A percentile compares a stretch with the other conserved stretches of the same genome.
Evolutionary conservation across 768 basidiomycete species (phyloP).

Genomic region (Lentinula aciculospora): DNA sequence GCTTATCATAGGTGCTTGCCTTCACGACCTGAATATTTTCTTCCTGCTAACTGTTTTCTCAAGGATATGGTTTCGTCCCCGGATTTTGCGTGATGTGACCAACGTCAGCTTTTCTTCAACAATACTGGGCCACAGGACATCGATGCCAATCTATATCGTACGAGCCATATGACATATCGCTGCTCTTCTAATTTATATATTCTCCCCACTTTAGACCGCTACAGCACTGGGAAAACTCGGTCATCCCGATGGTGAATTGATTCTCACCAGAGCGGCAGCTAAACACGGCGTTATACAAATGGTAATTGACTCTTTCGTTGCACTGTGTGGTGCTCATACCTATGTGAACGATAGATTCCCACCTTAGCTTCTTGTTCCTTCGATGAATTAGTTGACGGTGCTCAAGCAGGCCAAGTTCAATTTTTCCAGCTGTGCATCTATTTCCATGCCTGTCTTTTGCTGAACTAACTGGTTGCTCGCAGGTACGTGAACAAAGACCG

Average conservation of each 20-base stretch:
- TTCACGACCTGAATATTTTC: background rate
- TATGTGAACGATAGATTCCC: conserved; percentile 63
- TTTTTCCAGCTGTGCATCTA: conserved; percentile 74
- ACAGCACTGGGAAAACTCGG: conserved; percentile 92
- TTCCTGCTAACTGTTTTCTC: background rate
- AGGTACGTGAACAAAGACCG: conserved; percentile 93
- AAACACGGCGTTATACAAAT: conserved; percentile 74
- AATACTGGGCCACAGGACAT: conserved; percentile 71
- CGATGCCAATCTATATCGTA: conserved; percentile 81
- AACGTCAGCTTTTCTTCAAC: conserved; percentile 81
- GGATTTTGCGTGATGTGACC: conserved; percentile 78
- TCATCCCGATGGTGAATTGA: conserved; percentile 92
- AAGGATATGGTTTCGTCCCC: conserved; percentile 88
- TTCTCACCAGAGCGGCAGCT: conserved; percentile 82
- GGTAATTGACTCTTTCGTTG: conserved; percentile 28
- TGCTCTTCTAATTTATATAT: background rate
- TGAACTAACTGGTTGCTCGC: background rate
- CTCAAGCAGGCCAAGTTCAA: conserved; percentile 71
- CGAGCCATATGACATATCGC: conserved; percentile 13
- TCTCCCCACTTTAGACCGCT: conserved; percentile 42
- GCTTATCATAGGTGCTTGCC: conserved; percentile 78
- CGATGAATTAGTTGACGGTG: conserved; percentile 90
- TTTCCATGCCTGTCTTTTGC: background rate
- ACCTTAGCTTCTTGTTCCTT: conserved; percentile 95
- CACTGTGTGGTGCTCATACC: background rate